A percentile compares a stretch with the other conserved stretches of the same genome.
Conservation (phyloP, 1,284 basidiomycete species). For the Irpex lacteus region DNA sequence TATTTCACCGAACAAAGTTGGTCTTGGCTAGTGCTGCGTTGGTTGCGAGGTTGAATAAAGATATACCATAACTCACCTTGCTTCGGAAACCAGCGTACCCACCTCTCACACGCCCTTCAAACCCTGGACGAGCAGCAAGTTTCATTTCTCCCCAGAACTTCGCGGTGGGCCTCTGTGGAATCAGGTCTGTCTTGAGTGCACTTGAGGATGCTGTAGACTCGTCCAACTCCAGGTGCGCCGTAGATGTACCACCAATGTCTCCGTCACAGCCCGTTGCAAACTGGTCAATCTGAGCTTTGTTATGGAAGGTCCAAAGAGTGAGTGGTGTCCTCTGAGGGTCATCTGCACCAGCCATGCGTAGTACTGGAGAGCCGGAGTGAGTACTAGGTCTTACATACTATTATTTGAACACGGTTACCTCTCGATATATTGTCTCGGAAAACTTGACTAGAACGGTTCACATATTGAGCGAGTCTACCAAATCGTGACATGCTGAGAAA, state of each 20-base stretch:
- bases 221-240: constrained; percentile 65
- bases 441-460: constrained; percentile 32
- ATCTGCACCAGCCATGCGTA: constrained; percentile 73
- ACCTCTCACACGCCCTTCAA: constrained; percentile 61
- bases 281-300: constrained; percentile 51
- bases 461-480: constrained; percentile 28
- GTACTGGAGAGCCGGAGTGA: constrained; percentile 37
- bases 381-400: constrained; percentile 9
- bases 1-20: constrained; percentile 81
- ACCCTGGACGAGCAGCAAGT: constrained; percentile 56
- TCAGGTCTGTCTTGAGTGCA: constrained; percentile 27
- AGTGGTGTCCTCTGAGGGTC: constrained; percentile 54
- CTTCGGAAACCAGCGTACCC: constrained; percentile 88
- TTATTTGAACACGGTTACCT: constrained; percentile 23
- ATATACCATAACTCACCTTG: constrained; percentile 43
- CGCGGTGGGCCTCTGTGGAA: constrained; percentile 39
- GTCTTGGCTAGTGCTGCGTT: constrained; percentile 41
- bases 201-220: constrained; percentile 29
- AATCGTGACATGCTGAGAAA: constrained; percentile 25
- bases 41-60: neutral
- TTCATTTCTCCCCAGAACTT: constrained; percentile 78
- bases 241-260: constrained; percentile 86
- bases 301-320: constrained; percentile 63
- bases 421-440: constrained; percentile 31
- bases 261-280: constrained; percentile 78